These are phyloP conservation scores for Schoenoplectus tabernaemontani DNA, from an alignment of 202 grass and related monocot species.

Conservation along the genomic window DNA sequence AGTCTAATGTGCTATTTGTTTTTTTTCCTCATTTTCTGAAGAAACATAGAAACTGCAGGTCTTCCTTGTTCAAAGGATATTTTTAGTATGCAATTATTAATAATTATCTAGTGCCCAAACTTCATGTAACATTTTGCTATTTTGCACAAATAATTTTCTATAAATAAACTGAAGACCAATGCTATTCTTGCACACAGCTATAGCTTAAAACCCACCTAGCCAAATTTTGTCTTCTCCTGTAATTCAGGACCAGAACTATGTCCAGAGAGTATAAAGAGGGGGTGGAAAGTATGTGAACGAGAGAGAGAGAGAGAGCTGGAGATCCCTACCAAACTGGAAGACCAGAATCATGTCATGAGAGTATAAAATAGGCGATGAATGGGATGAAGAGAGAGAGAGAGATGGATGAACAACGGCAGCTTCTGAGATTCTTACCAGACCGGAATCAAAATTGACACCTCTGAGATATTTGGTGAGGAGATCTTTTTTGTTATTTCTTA, in stretches of 20 bases:
- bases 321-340: not conserved
- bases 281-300: not conserved
- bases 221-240: slow-evolving; percentile 12
- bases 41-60: not conserved
- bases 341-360: not conserved
- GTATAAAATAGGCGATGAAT: not conserved
- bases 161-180: slow-evolving; percentile 9
- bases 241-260: not conserved
- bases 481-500: not conserved
- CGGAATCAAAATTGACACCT: not conserved
- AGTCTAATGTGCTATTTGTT: not conserved
- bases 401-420: not conserved
- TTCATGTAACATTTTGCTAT: not conserved
- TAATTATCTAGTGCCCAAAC: not conserved
- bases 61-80: not conserved
- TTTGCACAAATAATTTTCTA: slow-evolving; percentile 19
- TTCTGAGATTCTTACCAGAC: not conserved
- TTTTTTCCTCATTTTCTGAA: not conserved
- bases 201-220: slow-evolving; percentile 8
- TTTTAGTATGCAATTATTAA: not conserved
- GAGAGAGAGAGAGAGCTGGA: not conserved
- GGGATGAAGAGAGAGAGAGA: not conserved
- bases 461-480: not conserved
- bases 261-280: not conserved
- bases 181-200: slow-evolving; percentile 4